A percentile compares a stretch with the other conserved stretches of the same genome.
These are phyloP conservation scores for Crithidia brevicula DNA, from an alignment of 208 protist species.

Conservation along the genomic window DNA sequence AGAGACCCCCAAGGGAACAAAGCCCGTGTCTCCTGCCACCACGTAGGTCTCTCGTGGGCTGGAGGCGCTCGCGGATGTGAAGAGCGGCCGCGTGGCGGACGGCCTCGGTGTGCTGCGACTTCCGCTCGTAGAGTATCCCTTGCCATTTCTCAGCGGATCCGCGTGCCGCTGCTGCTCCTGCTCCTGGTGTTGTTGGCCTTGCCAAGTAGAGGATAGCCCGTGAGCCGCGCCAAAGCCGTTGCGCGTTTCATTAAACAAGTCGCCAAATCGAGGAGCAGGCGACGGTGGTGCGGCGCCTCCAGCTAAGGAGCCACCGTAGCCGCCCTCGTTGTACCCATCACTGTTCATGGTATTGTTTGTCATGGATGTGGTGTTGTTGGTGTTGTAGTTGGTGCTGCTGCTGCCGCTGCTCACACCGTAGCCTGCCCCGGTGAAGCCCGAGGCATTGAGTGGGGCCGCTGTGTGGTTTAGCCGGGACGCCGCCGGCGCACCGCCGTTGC, in stretches of 20 bases:
- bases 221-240: neutral
- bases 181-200: neutral
- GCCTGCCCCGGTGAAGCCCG: neutral
- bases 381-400: slow-evolving; percentile 8
- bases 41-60: slow-evolving; percentile 17
- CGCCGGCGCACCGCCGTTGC: neutral
- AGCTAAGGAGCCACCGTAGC: neutral
- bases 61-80: slow-evolving; percentile 24
- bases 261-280: slow-evolving; percentile 17
- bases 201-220: neutral
- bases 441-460: slow-evolving; percentile 3
- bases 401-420: neutral
- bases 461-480: slow-evolving; percentile 12
- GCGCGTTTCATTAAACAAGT: neutral
- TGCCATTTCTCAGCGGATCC: neutral
- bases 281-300: slow-evolving; percentile 14
- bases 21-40: slow-evolving; percentile 17
- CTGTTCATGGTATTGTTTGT: slow-evolving; percentile 30
- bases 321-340: slow-evolving; percentile 8
- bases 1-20: slow-evolving; percentile 5
- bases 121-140: neutral
- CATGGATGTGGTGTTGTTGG: slow-evolving; percentile 32
- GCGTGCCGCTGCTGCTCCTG: slow-evolving; percentile 2
- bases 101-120: slow-evolving; percentile 9
- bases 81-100: slow-evolving; percentile 29